Percentiles rank a stretch among this genome's conserved stretches.
Evolutionary conservation across 495 filamentous ascomycete genomes (phyloP).

Genomic region (Tuber aestivum): DNA sequence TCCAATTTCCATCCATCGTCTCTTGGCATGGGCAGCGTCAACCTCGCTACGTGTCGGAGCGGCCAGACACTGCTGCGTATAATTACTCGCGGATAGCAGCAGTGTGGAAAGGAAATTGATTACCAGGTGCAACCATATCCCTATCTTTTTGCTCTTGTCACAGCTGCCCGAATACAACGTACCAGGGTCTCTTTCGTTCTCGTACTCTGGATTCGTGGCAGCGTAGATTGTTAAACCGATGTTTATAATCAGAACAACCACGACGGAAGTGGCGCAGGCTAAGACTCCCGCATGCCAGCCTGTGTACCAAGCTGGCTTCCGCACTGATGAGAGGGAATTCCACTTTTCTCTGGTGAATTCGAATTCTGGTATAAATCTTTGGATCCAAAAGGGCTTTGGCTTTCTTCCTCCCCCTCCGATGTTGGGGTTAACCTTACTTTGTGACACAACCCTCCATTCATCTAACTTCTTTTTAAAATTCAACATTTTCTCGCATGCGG

Average conservation of each 20-base stretch:
- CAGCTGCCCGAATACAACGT: conserved; percentile 7
- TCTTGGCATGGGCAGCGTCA: conserved; percentile 14
- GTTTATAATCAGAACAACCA: conserved; percentile 1
- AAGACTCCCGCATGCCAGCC: background rate
- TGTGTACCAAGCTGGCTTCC: background rate
- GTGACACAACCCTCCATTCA: background rate
- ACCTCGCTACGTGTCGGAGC: conserved; percentile 12
- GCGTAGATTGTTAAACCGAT: conserved; percentile 1
- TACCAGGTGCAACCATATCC: background rate
- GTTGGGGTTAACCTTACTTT: background rate
- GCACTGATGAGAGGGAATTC: background rate
- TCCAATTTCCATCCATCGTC: conserved; percentile 16
- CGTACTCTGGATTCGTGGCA: background rate
- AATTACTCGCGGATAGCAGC: conserved; percentile 9
- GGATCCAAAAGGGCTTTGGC: background rate
- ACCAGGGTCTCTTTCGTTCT: background rate
- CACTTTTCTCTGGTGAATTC: background rate
- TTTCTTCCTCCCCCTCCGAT: background rate
- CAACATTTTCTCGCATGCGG: no score
- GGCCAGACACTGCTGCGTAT: conserved; percentile 13
- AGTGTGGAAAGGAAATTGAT: conserved; percentile 8
- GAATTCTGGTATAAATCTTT: background rate
- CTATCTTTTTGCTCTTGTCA: background rate
- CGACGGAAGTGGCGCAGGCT: background rate
- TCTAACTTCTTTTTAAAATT: background rate